A percentile compares a stretch with the other conserved stretches of the same genome.
phyloP scores from a whole-genome alignment of 2,329 filamentous ascomycete genomes.

The Penicillium sp. region DNA sequence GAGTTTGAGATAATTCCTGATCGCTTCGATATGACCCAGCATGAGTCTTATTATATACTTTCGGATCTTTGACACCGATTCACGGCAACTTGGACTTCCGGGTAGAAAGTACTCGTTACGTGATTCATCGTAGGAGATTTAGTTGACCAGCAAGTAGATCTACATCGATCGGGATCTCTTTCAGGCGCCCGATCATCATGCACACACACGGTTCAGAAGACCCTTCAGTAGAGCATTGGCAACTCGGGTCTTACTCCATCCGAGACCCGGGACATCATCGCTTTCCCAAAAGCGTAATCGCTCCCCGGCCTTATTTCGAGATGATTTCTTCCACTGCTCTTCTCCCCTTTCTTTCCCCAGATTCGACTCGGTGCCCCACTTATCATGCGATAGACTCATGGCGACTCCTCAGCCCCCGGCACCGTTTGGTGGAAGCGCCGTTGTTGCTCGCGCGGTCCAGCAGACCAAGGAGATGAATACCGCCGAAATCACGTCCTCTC shows the following conservation, averaged over 20 bases:
- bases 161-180: neutral
- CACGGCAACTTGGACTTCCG: neutral
- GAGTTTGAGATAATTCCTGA: neutral
- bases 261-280: neutral
- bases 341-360: neutral
- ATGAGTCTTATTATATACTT: neutral
- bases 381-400: constrained; percentile 7
- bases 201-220: neutral
- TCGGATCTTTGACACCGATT: neutral
- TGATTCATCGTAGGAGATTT: neutral
- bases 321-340: neutral
- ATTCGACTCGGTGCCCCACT: neutral
- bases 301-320: neutral
- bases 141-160: neutral
- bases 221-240: neutral
- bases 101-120: neutral
- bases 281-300: neutral
- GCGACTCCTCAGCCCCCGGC: constrained; percentile 14
- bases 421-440: constrained; percentile 16
- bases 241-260: neutral
- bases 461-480: constrained; percentile 4
- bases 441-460: constrained; percentile 9
- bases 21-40: neutral
- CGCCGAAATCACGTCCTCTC: neutral
- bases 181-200: neutral